Evolutionary conservation across 495 filamentous ascomycete genomes (phyloP).

Genomic region (Diplogelasinospora grovesii): DNA sequence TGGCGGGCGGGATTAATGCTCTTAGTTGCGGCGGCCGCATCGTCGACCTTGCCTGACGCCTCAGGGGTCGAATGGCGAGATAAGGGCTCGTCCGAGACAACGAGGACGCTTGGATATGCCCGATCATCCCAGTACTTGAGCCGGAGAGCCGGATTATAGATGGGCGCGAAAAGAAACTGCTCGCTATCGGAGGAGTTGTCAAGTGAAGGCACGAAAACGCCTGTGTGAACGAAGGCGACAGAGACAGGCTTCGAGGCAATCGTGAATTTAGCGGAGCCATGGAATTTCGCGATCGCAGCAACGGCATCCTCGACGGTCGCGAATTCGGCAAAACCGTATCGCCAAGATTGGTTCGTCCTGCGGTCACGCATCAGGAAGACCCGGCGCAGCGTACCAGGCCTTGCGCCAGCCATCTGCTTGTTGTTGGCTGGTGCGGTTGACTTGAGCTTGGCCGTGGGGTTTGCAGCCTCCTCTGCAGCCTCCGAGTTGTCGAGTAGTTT

Average conservation of each 20-base stretch:
- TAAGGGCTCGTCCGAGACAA: slow-evolving; percentile 44
- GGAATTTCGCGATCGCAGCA: slow-evolving; percentile 67
- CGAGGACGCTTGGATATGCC: slow-evolving; percentile 63
- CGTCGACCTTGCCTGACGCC: slow-evolving; percentile 24
- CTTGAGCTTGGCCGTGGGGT: slow-evolving; percentile 51
- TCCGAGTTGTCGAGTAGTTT: slow-evolving; percentile 60
- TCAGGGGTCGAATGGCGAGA: slow-evolving; percentile 29
- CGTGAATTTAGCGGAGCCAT: slow-evolving; percentile 74
- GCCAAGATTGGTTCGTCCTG: slow-evolving; percentile 69
- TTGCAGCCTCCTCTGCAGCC: slow-evolving; percentile 30
- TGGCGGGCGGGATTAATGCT: slow-evolving; percentile 31
- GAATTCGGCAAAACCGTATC: slow-evolving; percentile 88
- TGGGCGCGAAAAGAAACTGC: slow-evolving; percentile 64
- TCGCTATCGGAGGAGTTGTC: slow-evolving; percentile 44
- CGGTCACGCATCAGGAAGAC: slow-evolving; percentile 75
- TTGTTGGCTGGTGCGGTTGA: slow-evolving; percentile 70
- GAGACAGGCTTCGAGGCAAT: slow-evolving; percentile 72
- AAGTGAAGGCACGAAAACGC: slow-evolving; percentile 76
- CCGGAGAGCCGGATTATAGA: slow-evolving; percentile 60
- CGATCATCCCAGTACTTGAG: slow-evolving; percentile 83
- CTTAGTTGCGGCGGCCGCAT: slow-evolving; percentile 13
- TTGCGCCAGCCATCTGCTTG: slow-evolving; percentile 63
- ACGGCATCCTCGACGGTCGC: slow-evolving; percentile 68
- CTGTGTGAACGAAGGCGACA: slow-evolving; percentile 75
- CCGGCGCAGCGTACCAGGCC: slow-evolving; percentile 66